Base-by-base conservation (phyloP, 805 yeast species). In the Wickerhamomyces canadensis region DNA sequence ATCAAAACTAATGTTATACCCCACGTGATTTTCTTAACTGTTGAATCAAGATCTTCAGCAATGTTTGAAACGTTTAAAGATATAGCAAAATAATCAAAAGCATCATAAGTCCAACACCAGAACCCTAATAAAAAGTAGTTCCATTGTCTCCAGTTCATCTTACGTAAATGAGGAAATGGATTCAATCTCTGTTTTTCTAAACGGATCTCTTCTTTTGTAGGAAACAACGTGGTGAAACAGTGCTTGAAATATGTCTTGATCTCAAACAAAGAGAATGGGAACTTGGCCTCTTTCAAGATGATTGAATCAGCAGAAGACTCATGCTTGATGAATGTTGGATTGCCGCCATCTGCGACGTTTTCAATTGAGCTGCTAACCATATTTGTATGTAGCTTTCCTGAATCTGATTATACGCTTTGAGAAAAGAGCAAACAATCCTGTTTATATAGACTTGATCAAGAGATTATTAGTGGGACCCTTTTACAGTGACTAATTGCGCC, bases 81-180 rank as follows among this genome's bases (percentile, higher is more conserved):
- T 12, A 75, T 76, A 10, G 74, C 64, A 47, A 79, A 78, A 52
- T 73, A 78, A 57, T 78, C 84, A 51, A 77, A 68, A 4, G 84
- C 78, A 59, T 77, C 84, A 73, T 78, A 73, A 3, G 80, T 65
- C 84, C 84, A 78, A 16, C 74, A 76, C 36, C 60, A 49, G 45
- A 75, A 74, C 0, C 80, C 84, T 31, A 73, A 58, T 15, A 59
- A 27, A 49, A 76, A 75, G 57, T 68, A 73, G 31, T 67, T 59
- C 84, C 84, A 78, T 26, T 57, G 81, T 41, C 57, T 65, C 38
- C 66, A 56, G 26, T 65, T 67, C 51, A 83, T 65, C 44, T 57
- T 56, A 10, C 57, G 55, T 19, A 82, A 62, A 19, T 76, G 74
- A 2, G 78, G 77, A 42, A 84, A 55, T 2, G 94, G 94, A 55